These are phyloP conservation scores for Pleoardoris graminearum DNA, from an alignment of 2,329 filamentous ascomycete species.

Conservation along the genomic window DNA sequence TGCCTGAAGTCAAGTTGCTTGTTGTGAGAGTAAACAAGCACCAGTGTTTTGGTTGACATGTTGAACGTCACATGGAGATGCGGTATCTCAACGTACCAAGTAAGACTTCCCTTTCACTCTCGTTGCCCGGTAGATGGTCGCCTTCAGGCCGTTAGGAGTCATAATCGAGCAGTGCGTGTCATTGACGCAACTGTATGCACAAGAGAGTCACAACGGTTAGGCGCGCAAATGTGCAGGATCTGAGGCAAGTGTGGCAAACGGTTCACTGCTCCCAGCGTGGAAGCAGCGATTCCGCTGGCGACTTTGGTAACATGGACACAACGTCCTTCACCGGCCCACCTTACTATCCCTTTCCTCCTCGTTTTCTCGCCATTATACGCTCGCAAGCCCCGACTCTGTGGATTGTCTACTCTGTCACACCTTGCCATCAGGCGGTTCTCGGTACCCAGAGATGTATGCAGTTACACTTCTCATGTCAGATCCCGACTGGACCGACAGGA, in stretches of 20 bases:
- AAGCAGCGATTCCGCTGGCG: not conserved
- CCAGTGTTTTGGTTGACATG: too few species aligned
- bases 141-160: too few species aligned
- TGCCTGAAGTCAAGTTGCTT: not conserved
- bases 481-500: too few species aligned
- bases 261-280: not conserved
- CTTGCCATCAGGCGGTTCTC: not conserved
- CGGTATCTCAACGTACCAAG: not conserved
- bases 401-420: not conserved
- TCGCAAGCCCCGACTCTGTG: too few species aligned
- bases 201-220: constrained; percentile 5
- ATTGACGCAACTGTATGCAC: too few species aligned
- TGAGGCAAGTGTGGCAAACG: not conserved
- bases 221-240: constrained; percentile 13
- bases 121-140: not conserved
- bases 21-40: not conserved
- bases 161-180: too few species aligned
- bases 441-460: not conserved
- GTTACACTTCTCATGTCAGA: not conserved
- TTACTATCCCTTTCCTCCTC: constrained; percentile 8
- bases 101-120: not conserved
- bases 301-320: not conserved
- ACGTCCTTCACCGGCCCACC: constrained; percentile 3
- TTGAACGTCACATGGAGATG: not conserved
- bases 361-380: too few species aligned